Conservation (phyloP, 805 yeast genomes). For the Zygotorulaspora florentina region DNA sequence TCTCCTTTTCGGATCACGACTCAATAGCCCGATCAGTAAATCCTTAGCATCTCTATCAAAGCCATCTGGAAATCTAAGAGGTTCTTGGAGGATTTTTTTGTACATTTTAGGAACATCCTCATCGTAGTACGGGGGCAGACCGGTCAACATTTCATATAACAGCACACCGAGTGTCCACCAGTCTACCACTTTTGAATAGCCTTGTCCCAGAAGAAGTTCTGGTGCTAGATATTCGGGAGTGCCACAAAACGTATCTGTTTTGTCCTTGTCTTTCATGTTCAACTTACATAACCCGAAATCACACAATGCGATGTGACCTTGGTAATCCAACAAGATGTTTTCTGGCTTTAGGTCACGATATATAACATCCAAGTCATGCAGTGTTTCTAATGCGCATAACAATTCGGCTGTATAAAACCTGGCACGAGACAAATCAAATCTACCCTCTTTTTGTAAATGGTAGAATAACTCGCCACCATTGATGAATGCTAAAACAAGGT, state of each 20-base stretch:
- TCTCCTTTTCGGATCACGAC: constrained; percentile 81
- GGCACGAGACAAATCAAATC: constrained; percentile 82
- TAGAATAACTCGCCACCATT: constrained; percentile 97
- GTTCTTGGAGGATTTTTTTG: constrained; percentile 85
- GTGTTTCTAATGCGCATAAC: constrained; percentile 84
- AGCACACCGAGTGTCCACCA: constrained; percentile 98
- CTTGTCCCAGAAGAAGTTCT: constrained; percentile 83
- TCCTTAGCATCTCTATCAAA: constrained; percentile 85
- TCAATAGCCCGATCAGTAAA: constrained; percentile 64
- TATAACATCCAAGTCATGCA: constrained; percentile 87
- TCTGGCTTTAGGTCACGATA: constrained; percentile 96
- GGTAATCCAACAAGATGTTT: constrained; percentile 87
- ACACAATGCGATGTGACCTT: constrained; percentile 96
- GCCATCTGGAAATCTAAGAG: constrained; percentile 81
- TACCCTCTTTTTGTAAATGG: constrained; percentile 87
- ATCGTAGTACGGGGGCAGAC: constrained; percentile 95
- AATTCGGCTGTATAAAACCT: constrained; percentile 93
- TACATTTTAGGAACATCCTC: constrained; percentile 93
- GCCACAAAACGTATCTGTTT: constrained; percentile 92
- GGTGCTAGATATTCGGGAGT: constrained; percentile 98
- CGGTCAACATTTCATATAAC: constrained; percentile 92
- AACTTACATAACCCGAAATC: constrained; percentile 96
- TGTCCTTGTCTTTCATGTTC: constrained; percentile 86
- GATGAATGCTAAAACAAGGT: constrained; percentile 84
- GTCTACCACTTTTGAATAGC: constrained; percentile 92